phyloP scores from a whole-genome alignment of 257 asterid species.

The Nicotiana benthamiana region DNA sequence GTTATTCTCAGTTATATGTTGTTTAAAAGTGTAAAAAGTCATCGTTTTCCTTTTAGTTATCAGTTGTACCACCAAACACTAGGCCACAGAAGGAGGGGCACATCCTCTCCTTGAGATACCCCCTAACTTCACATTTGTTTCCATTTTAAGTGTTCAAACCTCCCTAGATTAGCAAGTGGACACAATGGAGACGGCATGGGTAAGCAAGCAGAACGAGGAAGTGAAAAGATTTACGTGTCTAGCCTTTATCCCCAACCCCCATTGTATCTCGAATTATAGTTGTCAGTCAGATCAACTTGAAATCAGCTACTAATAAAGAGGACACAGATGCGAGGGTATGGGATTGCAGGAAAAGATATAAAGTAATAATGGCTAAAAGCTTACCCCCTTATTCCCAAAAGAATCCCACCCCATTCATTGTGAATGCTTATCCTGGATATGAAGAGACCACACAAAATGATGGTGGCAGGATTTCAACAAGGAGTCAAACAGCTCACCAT shows the following conservation, averaged over 20 bases:
- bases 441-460: not conserved
- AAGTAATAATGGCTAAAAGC: not conserved
- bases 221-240: not conserved
- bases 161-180: not conserved
- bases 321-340: not conserved
- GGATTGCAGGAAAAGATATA: not conserved
- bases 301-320: not conserved
- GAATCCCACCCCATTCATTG: not conserved
- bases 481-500: not conserved
- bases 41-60: not conserved
- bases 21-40: not conserved
- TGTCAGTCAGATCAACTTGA: not conserved
- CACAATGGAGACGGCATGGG: not conserved
- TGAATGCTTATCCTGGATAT: not conserved
- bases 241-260: not conserved
- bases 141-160: not conserved
- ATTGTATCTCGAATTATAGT: not conserved
- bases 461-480: not conserved
- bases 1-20: not conserved
- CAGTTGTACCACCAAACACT: not conserved
- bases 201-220: not conserved
- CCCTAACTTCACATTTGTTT: not conserved
- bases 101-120: not conserved
- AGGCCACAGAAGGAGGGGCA: not conserved
- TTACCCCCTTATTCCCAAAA: not conserved